Percentiles rank a stretch among this genome's conserved stretches.
Conservation (phyloP, 495 filamentous ascomycete species). For the Echria macrotheca region DNA sequence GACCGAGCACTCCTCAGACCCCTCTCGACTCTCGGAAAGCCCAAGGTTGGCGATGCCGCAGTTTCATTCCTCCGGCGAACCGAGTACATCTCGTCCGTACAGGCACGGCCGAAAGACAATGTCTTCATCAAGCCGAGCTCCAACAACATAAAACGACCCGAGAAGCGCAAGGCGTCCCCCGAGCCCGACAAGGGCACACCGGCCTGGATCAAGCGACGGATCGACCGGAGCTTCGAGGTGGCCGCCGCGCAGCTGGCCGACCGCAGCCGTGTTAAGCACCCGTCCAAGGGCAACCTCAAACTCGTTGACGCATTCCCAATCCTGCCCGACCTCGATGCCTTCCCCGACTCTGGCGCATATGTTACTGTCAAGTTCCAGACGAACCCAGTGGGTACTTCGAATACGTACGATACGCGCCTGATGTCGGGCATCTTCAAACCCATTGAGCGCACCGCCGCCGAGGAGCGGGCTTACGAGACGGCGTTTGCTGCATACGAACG, state of each 20-base stretch:
- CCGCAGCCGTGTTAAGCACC: slow-evolving; percentile 72
- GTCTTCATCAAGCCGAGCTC: slow-evolving; percentile 37
- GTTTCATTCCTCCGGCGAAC: slow-evolving; percentile 94
- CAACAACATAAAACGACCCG: slow-evolving; percentile 28
- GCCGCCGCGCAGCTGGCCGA: slow-evolving; percentile 63
- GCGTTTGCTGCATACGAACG: slow-evolving; percentile 56
- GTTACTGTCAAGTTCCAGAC: slow-evolving; percentile 84
- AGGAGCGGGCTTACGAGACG: slow-evolving; percentile 43
- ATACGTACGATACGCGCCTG: slow-evolving; percentile 70
- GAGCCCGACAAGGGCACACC: slow-evolving; percentile 65
- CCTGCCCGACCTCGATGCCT: slow-evolving; percentile 79
- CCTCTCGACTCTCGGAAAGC: slow-evolving; percentile 75
- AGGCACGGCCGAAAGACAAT: slow-evolving; percentile 22
- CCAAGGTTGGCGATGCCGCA: slow-evolving; percentile 54
- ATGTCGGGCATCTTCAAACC: slow-evolving; percentile 76
- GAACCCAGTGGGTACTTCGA: slow-evolving; percentile 60
- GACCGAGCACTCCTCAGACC: slow-evolving; percentile 78
- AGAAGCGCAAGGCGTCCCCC: slow-evolving; percentile 38
- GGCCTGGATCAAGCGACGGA: slow-evolving; percentile 70
- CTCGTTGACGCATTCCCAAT: slow-evolving; percentile 76
- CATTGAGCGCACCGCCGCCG: slow-evolving; percentile 43
- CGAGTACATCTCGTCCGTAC: slow-evolving; percentile 83
- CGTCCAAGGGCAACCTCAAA: slow-evolving; percentile 70
- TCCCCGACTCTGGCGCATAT: slow-evolving; percentile 82
- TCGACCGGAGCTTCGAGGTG: slow-evolving; percentile 79